Base-by-base conservation (phyloP, 2,329 filamentous ascomycete genomes). In the Diaporthe humulicola region DNA sequence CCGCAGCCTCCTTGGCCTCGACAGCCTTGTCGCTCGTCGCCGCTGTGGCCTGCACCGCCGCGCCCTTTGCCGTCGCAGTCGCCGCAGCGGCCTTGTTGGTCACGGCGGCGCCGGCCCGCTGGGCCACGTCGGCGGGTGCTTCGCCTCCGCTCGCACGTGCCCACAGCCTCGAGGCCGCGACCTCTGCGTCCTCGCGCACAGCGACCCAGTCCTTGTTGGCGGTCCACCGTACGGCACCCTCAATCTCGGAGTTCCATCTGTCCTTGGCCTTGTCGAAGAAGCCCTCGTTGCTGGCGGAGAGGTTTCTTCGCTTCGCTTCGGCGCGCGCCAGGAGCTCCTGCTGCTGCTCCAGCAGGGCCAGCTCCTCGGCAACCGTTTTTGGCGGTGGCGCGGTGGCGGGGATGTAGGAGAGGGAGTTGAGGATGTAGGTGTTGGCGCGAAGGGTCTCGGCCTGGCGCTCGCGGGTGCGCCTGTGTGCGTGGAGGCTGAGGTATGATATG, bases 161-260 rank as follows among this genome's bases (percentile, higher is more conserved):
- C 88, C 84, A 90, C 22, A 91, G 76, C n/a, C 84, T 81, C 14
- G 84, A 84, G 50, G 86, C 82, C 42, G 83, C 81, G 19, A 84
- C 85, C 81, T 93, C 91, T 77, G 91, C 84, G 2, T 85, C 86
- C 77, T 93, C 90, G 71, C 91, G 88, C 71, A 92, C 87, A 70
- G 88, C 87, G 66, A 86, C 84, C 93, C 92, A 95, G 82, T 93
- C 90, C 76, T 89, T 91, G 45, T 84, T 87, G 83, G 95, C 91
- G 73, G 91, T 89, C 88, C 90, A 93, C 74, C 87, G 87, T 73
- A 93, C 92, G 70, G 92, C 88, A 76, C 87, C 87, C 82, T 93
- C 89, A 48, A 96, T 84, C 83, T 96, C 94, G 69, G 88, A 84
- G 82, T 97, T 96, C 94, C 94, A 96, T 75, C 90, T 87, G 80